Evolutionary conservation across 2,329 filamentous ascomycete species (phyloP).

Genomic region (Tolypocladium cylindrosporum): DNA sequence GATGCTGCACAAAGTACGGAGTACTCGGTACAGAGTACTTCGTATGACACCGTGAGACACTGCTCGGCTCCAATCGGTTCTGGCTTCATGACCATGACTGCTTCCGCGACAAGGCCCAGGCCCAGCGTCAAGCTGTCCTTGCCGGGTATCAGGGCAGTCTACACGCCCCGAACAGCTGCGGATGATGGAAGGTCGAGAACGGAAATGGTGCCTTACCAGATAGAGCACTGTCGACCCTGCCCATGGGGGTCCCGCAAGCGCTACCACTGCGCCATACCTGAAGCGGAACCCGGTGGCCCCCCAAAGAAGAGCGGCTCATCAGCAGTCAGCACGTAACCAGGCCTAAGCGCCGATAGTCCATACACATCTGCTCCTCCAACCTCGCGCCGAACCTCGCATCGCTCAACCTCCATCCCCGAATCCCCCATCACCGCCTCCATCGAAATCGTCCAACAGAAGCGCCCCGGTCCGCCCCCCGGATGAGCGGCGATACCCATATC

Average conservation of each 20-base stretch:
- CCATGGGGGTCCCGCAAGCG: not conserved
- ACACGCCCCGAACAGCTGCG: not conserved
- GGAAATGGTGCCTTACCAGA: not conserved
- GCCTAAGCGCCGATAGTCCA: not conserved
- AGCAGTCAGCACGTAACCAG: not conserved
- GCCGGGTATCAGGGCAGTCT: not conserved
- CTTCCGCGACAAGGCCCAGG: not conserved
- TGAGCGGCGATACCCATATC: not conserved
- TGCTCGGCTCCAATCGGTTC: not conserved
- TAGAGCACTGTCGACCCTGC: not conserved
- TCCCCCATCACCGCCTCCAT: not conserved
- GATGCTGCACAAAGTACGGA: not conserved
- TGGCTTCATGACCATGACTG: not conserved
- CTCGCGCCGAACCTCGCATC: not conserved
- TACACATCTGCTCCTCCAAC: not conserved
- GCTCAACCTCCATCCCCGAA: not conserved
- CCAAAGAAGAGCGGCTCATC: not conserved
- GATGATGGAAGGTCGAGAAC: not conserved
- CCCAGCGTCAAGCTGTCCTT: not conserved
- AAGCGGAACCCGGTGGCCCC: not conserved
- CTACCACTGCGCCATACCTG: not conserved
- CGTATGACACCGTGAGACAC: not conserved
- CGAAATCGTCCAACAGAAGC: not conserved
- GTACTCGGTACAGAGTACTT: too few relatives aligned
- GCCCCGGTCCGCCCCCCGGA: not conserved